Conservation (phyloP, 1,284 basidiomycete species). For the Naganishia cerealis region DNA sequence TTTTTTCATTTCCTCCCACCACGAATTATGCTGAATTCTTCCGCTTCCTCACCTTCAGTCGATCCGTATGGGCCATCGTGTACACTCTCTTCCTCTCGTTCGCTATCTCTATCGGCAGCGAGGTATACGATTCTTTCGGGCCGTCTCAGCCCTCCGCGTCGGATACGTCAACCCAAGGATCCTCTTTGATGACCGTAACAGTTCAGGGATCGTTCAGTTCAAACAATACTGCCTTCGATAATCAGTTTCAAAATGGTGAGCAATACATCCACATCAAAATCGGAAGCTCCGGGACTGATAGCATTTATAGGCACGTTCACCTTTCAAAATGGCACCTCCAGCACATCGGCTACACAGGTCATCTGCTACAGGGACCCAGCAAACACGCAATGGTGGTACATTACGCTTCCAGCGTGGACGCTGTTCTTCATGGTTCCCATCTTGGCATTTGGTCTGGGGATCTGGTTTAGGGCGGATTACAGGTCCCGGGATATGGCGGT, state of each 20-base stretch:
- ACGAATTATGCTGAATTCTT: neutral
- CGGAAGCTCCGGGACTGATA: neutral
- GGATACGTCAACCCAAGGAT: conserved; percentile 26
- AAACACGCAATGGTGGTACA: conserved; percentile 40
- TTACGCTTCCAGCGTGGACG: conserved; percentile 38
- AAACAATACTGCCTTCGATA: conserved; percentile 41
- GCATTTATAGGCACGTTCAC: conserved; percentile 40
- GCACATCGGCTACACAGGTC: conserved; percentile 33
- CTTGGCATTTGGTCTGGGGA: conserved; percentile 40
- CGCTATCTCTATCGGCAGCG: conserved; percentile 41
- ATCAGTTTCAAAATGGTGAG: conserved; percentile 41
- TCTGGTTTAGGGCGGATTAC: conserved; percentile 43
- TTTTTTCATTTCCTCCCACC: neutral
- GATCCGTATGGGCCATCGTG: conserved; percentile 43
- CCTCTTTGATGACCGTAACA: conserved; percentile 26
- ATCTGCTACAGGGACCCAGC: conserved; percentile 39
- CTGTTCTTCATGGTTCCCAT: conserved; percentile 42
- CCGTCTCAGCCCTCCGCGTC: conserved; percentile 34
- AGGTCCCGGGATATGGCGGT: conserved; percentile 41
- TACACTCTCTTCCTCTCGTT: conserved; percentile 44
- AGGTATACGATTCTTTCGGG: conserved; percentile 43
- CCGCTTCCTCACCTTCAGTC: conserved; percentile 29
- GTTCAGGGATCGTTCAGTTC: conserved; percentile 38
- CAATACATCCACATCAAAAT: neutral
- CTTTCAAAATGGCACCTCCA: conserved; percentile 39